Evolutionary conservation across 768 basidiomycete species (phyloP), one percentile per base, ranked within the genome.

Genomic region (Chiua virens): DNA sequence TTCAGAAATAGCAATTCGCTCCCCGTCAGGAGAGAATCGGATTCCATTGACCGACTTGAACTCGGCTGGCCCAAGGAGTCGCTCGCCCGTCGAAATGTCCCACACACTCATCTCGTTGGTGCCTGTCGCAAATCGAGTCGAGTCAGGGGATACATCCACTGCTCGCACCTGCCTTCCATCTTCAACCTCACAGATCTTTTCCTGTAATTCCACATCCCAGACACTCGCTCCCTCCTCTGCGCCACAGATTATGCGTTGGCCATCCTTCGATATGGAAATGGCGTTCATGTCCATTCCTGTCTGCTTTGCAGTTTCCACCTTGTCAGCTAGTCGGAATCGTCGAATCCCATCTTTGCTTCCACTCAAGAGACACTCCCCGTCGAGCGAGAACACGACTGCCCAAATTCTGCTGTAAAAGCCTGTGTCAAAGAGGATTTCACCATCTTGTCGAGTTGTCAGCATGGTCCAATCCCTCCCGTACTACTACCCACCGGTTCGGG

Each of bases 101-200:
- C 45, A 53, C 10, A 55, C 8, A 37, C 10, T 39, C n/a, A 25
- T 28, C 11, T 30, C 30, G 30, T 30, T 13, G 3, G 32, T 36
- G 13, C 51, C 45, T 25, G 45, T 53, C 13, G 37, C 45, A 7
- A 54, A 39, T 36, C 23, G 34, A 23, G 42, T 43, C 14, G 54
- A 47, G 21, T 53, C 41, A 0, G 51, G 42, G 6, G 37, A 37
- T 9, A 54, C 20, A 11, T 30, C 30, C 8, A 30, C 30, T 13
- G 30, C 30, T 9, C 30, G 11, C 30, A 30, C 30, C 3, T 13
- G 3, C 5, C 11, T 13, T 30, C 22, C 37, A 17, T 14, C 14
- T 9, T 53, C 50, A 15, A 53, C 18, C 9, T 53, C 30, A 25
- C 17, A 5, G 1, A 37, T 34, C 18, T 37, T 14, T 36, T n/a